phyloP scores from a whole-genome alignment of 2,329 filamentous ascomycete genomes.

The Geosmithia putterillii region DNA sequence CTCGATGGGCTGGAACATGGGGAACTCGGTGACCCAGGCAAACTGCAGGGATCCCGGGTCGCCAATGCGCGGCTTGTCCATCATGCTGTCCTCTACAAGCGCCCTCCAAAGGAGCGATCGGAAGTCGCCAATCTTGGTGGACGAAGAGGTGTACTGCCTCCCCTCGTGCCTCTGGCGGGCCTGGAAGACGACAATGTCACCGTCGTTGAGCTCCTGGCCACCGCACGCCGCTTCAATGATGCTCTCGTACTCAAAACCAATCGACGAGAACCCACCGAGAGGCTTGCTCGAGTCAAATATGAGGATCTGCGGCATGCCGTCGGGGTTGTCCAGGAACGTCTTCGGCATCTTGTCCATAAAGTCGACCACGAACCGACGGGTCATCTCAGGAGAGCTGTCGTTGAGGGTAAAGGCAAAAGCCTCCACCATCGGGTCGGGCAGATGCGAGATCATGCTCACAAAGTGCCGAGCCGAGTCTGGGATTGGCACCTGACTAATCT shows the following conservation, averaged over 20 bases:
- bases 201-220: constrained; percentile 36
- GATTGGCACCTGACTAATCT: constrained; percentile 52
- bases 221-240: constrained; percentile 21
- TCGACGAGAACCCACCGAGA: constrained; percentile 61
- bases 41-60: constrained; percentile 43
- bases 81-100: constrained; percentile 50
- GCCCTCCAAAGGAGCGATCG: constrained; percentile 57
- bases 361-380: constrained; percentile 47
- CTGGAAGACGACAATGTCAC: constrained; percentile 73
- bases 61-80: constrained; percentile 25
- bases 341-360: constrained; percentile 58
- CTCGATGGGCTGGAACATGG: constrained; percentile 71
- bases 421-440: constrained; percentile 61
- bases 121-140: constrained; percentile 58
- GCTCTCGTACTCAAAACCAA: constrained; percentile 56
- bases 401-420: constrained; percentile 55
- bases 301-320: constrained; percentile 72
- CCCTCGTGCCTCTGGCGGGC: constrained; percentile 58
- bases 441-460: constrained; percentile 59
- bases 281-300: constrained; percentile 64
- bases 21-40: constrained; percentile 83
- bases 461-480: constrained; percentile 47
- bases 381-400: constrained; percentile 36
- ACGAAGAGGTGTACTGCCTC: constrained; percentile 36
- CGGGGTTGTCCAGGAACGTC: constrained; percentile 53